Percentiles rank a stretch among this genome's conserved stretches.
These are phyloP conservation scores for Camellia sinensis DNA, from an alignment of 148 eudicot species.

Conservation along the genomic window DNA sequence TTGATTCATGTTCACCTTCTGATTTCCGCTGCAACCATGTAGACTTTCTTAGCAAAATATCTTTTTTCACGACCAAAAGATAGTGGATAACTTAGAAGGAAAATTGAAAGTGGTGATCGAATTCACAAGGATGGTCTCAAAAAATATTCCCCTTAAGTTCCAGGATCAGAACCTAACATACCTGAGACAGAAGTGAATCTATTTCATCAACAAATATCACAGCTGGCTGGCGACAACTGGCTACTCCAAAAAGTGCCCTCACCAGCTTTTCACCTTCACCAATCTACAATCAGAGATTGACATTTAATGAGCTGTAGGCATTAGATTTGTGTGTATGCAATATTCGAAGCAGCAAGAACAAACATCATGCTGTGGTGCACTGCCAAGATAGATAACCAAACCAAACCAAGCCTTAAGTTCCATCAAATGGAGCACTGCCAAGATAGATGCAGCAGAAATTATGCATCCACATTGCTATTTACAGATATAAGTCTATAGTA, in stretches of 20 bases:
- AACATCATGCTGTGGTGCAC: neutral
- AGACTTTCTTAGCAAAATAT: conserved; percentile 14
- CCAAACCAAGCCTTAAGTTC: too few species aligned
- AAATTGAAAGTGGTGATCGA: neutral
- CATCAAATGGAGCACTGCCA: too few species aligned
- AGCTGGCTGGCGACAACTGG: conserved; percentile 99
- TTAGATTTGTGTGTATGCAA: conserved; percentile 4
- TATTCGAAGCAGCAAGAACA: neutral
- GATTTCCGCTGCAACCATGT: conserved; percentile 79
- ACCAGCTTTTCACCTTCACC: conserved; percentile 99
- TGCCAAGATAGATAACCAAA: neutral
- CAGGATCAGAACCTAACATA: conserved; percentile 22
- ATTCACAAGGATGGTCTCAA: neutral
- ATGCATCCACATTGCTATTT: neutral
- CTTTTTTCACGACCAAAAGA: conserved; percentile 7
- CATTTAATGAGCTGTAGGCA: neutral
- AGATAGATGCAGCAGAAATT: neutral
- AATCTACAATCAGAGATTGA: conserved; percentile 47
- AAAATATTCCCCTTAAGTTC: conserved; percentile 9
- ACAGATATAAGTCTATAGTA: neutral
- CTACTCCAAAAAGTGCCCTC: conserved; percentile 98
- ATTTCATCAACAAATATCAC: conserved; percentile 99
- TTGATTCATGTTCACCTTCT: conserved; percentile 99
- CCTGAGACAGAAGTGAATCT: conserved; percentile 98
- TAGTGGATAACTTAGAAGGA: neutral